These are phyloP conservation scores for Suhomyces kilbournensis DNA, from an alignment of 805 yeast genomes.

Conservation along the genomic window DNA sequence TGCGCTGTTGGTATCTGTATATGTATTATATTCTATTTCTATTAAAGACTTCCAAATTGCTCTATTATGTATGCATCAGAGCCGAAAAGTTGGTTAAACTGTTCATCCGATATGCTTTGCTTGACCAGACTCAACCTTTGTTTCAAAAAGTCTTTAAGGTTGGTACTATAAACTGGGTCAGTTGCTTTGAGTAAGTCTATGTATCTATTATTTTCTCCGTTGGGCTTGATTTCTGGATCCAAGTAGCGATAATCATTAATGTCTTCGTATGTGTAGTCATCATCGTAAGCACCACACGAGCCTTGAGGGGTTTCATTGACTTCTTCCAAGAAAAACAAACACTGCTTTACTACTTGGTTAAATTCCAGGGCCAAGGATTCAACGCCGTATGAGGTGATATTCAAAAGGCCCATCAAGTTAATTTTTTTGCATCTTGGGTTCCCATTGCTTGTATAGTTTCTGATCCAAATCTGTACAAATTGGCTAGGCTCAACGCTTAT, in stretches of 20 bases:
- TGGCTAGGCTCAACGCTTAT: conserved; percentile 20
- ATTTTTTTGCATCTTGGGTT: conserved; percentile 76
- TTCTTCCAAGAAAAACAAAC: conserved; percentile 63
- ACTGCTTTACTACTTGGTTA: conserved; percentile 22
- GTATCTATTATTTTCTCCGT: conserved; percentile 42
- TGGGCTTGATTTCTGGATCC: conserved; percentile 40
- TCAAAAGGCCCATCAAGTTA: conserved; percentile 58
- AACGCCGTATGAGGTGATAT: conserved; percentile 36
- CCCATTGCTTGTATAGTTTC: conserved; percentile 50
- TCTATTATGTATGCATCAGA: neutral
- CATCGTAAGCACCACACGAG: conserved; percentile 33
- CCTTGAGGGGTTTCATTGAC: conserved; percentile 53
- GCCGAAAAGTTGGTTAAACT: neutral
- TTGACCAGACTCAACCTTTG: neutral
- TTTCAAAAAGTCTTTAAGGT: conserved; percentile 37
- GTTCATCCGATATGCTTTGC: neutral
- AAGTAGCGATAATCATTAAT: conserved; percentile 41
- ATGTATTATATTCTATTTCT: neutral
- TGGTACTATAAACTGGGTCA: conserved; percentile 43
- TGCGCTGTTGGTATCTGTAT: neutral
- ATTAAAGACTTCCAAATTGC: neutral
- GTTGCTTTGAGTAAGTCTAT: conserved; percentile 24
- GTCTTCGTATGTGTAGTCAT: conserved; percentile 38
- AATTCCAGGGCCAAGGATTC: neutral
- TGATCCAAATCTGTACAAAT: conserved; percentile 38